Percentiles rank a stretch among this genome's conserved stretches.
Conservation (phyloP, 208 protist species). For the Blechomonas ayalai region DNA sequence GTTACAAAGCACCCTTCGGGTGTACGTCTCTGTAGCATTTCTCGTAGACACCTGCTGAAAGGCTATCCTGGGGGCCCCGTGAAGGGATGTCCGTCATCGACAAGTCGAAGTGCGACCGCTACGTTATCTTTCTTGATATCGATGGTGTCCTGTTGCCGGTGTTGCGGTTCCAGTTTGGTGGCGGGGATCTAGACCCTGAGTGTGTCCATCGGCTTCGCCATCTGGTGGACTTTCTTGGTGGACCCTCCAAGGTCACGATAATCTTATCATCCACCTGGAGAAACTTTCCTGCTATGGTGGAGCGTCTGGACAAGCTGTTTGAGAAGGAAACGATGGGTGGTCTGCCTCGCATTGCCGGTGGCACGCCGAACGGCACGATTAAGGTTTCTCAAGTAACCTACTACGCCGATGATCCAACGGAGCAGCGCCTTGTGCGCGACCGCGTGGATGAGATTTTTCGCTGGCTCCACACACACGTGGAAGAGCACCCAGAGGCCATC, state of each 20-base stretch:
- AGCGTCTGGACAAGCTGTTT: conserved; percentile 55
- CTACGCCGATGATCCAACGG: conserved; percentile 63
- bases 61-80: too few relatives aligned
- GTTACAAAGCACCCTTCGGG: too few relatives aligned
- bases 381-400: conserved; percentile 62
- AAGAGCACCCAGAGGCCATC: conserved; percentile 58
- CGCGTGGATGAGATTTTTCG: conserved; percentile 74
- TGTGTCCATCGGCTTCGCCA: conserved; percentile 43
- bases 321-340: conserved; percentile 16
- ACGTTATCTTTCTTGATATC: conserved; percentile 81
- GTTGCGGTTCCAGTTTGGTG: conserved; percentile 72
- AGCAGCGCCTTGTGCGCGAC: conserved; percentile 78
- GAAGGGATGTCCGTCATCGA: conserved; percentile 16
- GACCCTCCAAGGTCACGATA: conserved; percentile 51
- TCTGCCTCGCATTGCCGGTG: conserved; percentile 40
- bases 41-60: too few relatives aligned
- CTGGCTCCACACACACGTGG: conserved; percentile 71
- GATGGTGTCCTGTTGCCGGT: conserved; percentile 83
- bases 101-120: conserved; percentile 25
- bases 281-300: conserved; percentile 59
- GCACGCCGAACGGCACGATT: conserved; percentile 68
- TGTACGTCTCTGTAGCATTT: too few relatives aligned
- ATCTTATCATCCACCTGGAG: conserved; percentile 84
- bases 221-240: conserved; percentile 36
- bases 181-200: conserved; percentile 46